Evolutionary conservation across 1,284 basidiomycete species (phyloP), one percentile per base, ranked within the genome.

Genomic region (Marasmius tenuissimus): DNA sequence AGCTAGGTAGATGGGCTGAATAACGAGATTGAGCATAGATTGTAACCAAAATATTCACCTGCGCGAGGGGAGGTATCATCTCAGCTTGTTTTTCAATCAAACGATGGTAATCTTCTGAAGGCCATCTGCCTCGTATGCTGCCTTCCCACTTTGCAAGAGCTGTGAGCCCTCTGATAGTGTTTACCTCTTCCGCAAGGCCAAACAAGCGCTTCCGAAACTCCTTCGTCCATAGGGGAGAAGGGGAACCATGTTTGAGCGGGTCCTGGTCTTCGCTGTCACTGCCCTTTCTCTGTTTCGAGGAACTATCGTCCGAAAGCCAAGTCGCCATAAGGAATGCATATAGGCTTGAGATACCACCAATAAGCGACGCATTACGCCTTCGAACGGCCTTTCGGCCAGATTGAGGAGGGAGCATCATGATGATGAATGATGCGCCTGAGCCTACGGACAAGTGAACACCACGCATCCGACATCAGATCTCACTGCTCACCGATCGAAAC

Each of bases 331-430:
- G 73, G 37, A 73, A 72, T 0, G 75, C 71, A 65, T 84, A 84
- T 11, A 80, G 62, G 59, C 75, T 70, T 0, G 76, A 75, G 7
- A 84, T 68, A 18, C 75, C 70, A 10, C 73, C 67, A 53, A 83
- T 73, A 10, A 73, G 72, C 16, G 73, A 66, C 4, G 82, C 81
- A 66, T 82, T 81, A 18, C 75, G 73, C n/a, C 79, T 68, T 16
- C 82, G 78, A 48, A 85, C 78, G 35, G 79, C 76, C 59, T 78
- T 77, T 38, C 84, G 78, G 4, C 79, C 79, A 14, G 81, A 83
- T 47, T 78, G 75, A 4, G 83, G 79, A 0, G 82, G 81, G n/a
- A 83, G 66, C 68, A 83, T 73, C 80, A 83, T 82, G 47, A 82
- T 65, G 55, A 83, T 74, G 68, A 79, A 79, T 0, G 81, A 76